These are phyloP conservation scores for Parmales sp. DNA, from an alignment of 108 stramenopile genomes.

Conservation along the genomic window DNA sequence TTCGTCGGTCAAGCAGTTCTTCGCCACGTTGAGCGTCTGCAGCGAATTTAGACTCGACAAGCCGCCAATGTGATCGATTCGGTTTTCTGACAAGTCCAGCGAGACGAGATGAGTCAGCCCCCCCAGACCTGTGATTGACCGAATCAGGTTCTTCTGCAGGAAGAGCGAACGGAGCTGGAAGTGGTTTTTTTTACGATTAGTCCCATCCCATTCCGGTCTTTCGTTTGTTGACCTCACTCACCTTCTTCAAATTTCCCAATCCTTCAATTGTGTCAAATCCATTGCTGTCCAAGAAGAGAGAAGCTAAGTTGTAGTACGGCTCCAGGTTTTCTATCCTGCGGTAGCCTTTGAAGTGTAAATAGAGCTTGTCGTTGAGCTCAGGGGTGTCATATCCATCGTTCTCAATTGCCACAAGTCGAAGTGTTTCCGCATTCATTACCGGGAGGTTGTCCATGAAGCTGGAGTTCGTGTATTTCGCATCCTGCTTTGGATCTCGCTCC, in stretches of 20 bases:
- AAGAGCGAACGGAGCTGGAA: constrained; percentile 53
- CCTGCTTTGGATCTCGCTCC: too few relatives aligned
- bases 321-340: constrained; percentile 55
- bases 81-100: constrained; percentile 48
- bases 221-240: too few relatives aligned
- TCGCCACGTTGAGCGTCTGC: constrained; percentile 44
- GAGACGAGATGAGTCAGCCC: constrained; percentile 29
- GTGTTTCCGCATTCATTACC: constrained; percentile 29
- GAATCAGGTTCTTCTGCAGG: constrained; percentile 49
- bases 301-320: constrained; percentile 42
- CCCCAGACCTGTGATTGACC: constrained; percentile 23
- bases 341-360: constrained; percentile 69
- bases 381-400: constrained; percentile 62
- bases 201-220: too few relatives aligned
- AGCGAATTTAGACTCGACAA: constrained; percentile 19
- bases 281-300: constrained; percentile 62
- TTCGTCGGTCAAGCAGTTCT: constrained; percentile 29
- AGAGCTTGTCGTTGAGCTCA: constrained; percentile 61
- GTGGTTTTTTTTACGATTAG: too few relatives aligned
- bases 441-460: constrained; percentile 16
- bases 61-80: constrained; percentile 28
- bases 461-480: not conserved
- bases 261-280: constrained; percentile 51
- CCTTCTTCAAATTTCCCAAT: too few relatives aligned
- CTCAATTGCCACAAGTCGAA: constrained; percentile 25